phyloP scores from a whole-genome alignment of 352 stramenopile genomes.

The Pythium scleroteichum region DNA sequence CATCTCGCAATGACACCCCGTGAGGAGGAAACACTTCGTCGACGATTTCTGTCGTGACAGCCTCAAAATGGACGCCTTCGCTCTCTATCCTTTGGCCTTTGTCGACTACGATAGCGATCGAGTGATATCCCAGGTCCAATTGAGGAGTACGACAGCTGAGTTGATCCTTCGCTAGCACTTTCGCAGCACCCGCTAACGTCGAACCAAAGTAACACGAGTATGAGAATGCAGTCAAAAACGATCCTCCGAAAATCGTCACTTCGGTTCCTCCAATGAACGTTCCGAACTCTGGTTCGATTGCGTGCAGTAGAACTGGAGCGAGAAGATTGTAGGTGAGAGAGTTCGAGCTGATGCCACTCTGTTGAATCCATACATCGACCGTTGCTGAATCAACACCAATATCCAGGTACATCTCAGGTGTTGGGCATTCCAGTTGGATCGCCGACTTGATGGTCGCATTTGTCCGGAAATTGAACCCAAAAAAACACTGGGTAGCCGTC shows the following conservation, averaged over 20 bases:
- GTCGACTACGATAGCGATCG: constrained; percentile 34
- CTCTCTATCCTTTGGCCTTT: constrained; percentile 22
- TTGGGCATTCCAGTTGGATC: constrained; percentile 12
- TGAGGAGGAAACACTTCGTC: constrained; percentile 14
- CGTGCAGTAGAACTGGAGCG: not conserved
- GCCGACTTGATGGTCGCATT: not conserved
- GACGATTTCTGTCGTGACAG: constrained; percentile 37
- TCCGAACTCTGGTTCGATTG: constrained; percentile 20
- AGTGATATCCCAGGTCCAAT: constrained; percentile 7
- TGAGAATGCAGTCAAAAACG: constrained; percentile 29
- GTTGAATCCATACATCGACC: constrained; percentile 18
- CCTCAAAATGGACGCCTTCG: constrained; percentile 36
- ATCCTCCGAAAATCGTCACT: constrained; percentile 30
- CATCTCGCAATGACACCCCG: constrained; percentile 12
- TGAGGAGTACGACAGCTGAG: constrained; percentile 9
- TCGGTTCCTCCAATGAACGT: constrained; percentile 29
- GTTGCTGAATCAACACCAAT: not conserved
- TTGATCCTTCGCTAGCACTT: not conserved
- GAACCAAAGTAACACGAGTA: constrained; percentile 21
- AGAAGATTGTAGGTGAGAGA: not conserved
- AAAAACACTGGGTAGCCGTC: constrained; percentile 6
- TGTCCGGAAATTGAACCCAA: constrained; percentile 15
- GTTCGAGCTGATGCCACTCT: constrained; percentile 20
- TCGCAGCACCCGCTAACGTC: not conserved
- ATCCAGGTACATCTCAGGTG: constrained; percentile 16